These are phyloP conservation scores for Cystofilobasidium capitatum DNA, from an alignment of 768 basidiomycete species.

Conservation along the genomic window DNA sequence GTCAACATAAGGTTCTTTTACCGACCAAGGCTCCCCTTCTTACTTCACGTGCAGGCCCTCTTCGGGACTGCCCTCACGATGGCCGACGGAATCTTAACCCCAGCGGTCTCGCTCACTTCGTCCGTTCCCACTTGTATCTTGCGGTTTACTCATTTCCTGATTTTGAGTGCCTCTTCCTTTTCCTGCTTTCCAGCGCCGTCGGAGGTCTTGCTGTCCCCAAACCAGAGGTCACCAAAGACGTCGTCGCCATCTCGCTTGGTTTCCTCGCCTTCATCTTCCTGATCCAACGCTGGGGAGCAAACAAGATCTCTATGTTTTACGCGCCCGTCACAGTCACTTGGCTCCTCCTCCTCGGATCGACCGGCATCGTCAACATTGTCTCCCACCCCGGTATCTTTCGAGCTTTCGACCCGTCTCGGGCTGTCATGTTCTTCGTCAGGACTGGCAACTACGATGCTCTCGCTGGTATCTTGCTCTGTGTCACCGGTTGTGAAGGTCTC, in stretches of 20 bases:
- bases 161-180: neutral
- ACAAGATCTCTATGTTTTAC: slow-evolving; percentile 48
- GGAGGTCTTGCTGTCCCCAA: slow-evolving; percentile 59
- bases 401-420: slow-evolving; percentile 59
- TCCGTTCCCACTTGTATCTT: neutral
- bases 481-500: slow-evolving; percentile 55
- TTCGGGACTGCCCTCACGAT: slow-evolving; percentile 59
- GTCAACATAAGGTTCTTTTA: neutral
- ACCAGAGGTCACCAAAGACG: slow-evolving; percentile 44
- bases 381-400: slow-evolving; percentile 53
- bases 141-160: neutral
- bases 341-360: slow-evolving; percentile 48
- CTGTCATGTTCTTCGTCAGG: slow-evolving; percentile 56
- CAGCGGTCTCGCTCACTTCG: slow-evolving; percentile 49
- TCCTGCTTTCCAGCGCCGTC: slow-evolving; percentile 42
- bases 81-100: slow-evolving; percentile 50
- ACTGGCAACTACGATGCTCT: slow-evolving; percentile 55
- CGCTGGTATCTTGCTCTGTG: slow-evolving; percentile 52
- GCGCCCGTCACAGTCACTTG: slow-evolving; percentile 54
- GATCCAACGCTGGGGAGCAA: slow-evolving; percentile 54
- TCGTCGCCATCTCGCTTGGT: slow-evolving; percentile 54
- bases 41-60: slow-evolving; percentile 48
- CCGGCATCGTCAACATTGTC: slow-evolving; percentile 54
- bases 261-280: slow-evolving; percentile 53
- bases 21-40: neutral